A percentile compares a stretch with the other conserved stretches of the same genome.
phyloP scores from a whole-genome alignment of 306 rosid genomes.

The Citrullus mucosospermus region DNA sequence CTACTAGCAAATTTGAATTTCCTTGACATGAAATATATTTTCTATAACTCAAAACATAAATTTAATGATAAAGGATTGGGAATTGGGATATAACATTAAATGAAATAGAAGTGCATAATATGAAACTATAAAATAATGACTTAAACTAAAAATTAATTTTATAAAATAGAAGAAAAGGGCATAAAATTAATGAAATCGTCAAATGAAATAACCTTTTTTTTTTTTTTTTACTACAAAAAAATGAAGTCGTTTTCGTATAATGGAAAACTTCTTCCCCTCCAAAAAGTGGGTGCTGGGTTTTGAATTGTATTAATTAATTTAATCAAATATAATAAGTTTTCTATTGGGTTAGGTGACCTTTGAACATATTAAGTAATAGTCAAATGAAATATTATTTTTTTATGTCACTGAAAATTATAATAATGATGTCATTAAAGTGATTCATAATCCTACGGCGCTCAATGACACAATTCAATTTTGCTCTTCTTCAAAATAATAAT shows the following conservation, averaged over 20 bases:
- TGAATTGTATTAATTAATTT: background rate
- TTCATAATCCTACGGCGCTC: background rate
- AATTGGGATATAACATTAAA: too few species aligned
- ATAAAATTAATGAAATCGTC: background rate
- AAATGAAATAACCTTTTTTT: background rate
- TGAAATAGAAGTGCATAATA: too few species aligned
- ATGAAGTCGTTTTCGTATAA: background rate
- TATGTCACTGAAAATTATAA: background rate
- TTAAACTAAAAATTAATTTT: too few species aligned
- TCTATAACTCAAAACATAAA: too few species aligned
- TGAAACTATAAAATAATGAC: too few species aligned
- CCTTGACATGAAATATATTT: too few species aligned
- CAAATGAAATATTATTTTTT: background rate
- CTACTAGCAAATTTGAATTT: too few species aligned
- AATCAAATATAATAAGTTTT: background rate
- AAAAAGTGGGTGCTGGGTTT: background rate
- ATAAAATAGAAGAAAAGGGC: background rate
- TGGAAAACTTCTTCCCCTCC: background rate
- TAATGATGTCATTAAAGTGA: background rate
- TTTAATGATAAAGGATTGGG: too few species aligned
- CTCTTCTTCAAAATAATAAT: too few species aligned
- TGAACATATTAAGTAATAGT: background rate
- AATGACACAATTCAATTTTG: background rate
- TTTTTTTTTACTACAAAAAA: background rate
- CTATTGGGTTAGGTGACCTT: background rate